Evolutionary conservation across 176 grass and related monocot species (phyloP), one percentile per base, ranked within the genome.

Genomic region (Eragrostis curvula): DNA sequence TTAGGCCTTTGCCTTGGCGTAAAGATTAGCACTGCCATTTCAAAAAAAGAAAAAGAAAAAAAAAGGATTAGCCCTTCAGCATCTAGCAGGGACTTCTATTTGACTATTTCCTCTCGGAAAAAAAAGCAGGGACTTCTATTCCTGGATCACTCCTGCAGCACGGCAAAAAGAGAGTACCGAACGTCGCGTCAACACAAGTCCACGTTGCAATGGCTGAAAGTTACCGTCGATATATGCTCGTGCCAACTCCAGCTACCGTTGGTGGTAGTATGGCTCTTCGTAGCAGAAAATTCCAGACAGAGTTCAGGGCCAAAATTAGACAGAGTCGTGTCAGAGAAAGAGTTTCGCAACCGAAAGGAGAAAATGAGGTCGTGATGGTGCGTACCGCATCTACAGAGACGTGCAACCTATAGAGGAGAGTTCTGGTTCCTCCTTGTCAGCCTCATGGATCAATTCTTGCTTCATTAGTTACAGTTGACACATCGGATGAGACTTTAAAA

Each of bases 331-430:
- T 27, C 18, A 32, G 24, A 55, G 62, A 25, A 68, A 45, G 69
- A 24, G 11, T 66, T 56, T 66, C 68, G 43, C 59, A 86, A 80
- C 46, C 3, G 46, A 73, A 53, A 66, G 6, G 42, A 44, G 21
- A 9, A 43, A 55, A 65, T 5, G 58, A 56, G 29, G 5, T 5
- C 9, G 39, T 39, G 59, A 49, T 80, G 25, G 18, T 86, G 77
- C 20, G 39, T 48, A 86, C 68, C 69, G 2, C 49, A 75, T 86
- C 68, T 74, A 81, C 61, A 75, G 61, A 81, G 85, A 86, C 85
- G 70, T 81, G 77, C 84, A 59, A 81, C 84, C 84, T 47, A 61
- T 50, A 61, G 6, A 16, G 44, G 32, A 15, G 39, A 55, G 18
- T 9, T 86, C 8, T 47, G 25, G 69, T 62, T 73, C 57, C 56